Conservation (phyloP, 306 rosid genomes). For the Trifolium pratense region DNA sequence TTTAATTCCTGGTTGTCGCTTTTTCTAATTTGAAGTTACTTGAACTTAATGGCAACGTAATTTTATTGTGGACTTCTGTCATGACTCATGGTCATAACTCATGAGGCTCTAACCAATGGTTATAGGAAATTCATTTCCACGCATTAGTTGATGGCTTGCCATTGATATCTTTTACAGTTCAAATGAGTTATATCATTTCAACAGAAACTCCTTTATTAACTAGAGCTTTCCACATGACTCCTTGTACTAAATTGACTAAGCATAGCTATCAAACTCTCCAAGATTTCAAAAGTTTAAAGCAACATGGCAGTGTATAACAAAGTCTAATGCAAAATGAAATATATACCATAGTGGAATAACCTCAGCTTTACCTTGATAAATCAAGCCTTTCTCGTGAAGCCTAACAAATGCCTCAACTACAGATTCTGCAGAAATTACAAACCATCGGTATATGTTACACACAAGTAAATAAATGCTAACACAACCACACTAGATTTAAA, state of each 20-base stretch:
- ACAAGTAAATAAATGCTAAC: conserved; percentile 26
- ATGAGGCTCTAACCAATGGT: neutral
- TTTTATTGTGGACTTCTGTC: neutral
- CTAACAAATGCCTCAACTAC: conserved; percentile 94
- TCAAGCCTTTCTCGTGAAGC: conserved; percentile 95
- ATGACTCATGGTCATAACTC: neutral
- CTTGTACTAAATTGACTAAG: conserved; percentile 5
- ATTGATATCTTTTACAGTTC: neutral
- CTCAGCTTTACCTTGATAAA: conserved; percentile 78
- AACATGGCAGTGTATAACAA: conserved; percentile 20
- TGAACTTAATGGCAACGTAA: neutral
- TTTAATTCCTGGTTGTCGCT: neutral
- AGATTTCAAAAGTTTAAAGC: conserved; percentile 11
- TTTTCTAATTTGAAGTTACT: neutral
- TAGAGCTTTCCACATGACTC: neutral
- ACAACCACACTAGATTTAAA: conserved; percentile 1
- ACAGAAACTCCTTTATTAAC: neutral
- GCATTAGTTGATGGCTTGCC: neutral
- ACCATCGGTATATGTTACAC: conserved; percentile 46
- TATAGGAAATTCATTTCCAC: neutral
- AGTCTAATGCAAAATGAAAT: conserved; percentile 18
- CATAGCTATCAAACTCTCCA: conserved; percentile 1
- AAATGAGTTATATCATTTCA: neutral
- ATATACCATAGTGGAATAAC: conserved; percentile 41
- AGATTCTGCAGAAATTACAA: conserved; percentile 71